Evolutionary conservation across 2,329 filamentous ascomycete genomes (phyloP).

Genomic region (Sphaceloma murrayae): DNA sequence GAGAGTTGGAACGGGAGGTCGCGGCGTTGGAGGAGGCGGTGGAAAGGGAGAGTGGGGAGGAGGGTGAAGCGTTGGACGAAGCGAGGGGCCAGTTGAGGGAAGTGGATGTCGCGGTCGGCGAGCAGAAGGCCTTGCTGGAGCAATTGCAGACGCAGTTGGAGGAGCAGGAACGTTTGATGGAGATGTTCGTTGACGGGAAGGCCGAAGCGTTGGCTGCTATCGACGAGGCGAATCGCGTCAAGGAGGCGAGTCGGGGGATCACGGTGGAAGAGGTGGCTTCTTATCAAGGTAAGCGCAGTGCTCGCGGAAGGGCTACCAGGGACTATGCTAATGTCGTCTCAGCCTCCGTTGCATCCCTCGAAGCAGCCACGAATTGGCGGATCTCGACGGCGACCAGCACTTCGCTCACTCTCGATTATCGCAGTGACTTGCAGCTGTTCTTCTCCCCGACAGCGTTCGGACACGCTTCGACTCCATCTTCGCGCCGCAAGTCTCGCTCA

Average conservation of each 20-base stretch:
- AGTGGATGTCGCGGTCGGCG: slow-evolving; percentile 58
- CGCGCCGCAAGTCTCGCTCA: slow-evolving; percentile 4
- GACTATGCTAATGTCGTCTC: too few relatives aligned
- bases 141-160: slow-evolving; percentile 57
- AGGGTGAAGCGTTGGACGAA: slow-evolving; percentile 65
- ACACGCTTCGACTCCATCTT: slow-evolving; percentile 26
- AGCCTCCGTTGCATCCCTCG: slow-evolving; percentile 58
- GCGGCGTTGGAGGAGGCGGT: slow-evolving; percentile 55
- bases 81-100: slow-evolving; percentile 59
- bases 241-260: slow-evolving; percentile 85
- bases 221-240: slow-evolving; percentile 67
- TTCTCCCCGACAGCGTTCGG: slow-evolving; percentile 57
- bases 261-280: slow-evolving; percentile 68
- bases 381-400: slow-evolving; percentile 52
- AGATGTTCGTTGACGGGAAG: slow-evolving; percentile 56
- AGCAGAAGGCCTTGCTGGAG: slow-evolving; percentile 58
- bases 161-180: slow-evolving; percentile 56
- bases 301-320: too few relatives aligned
- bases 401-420: slow-evolving; percentile 64
- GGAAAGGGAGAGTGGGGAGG: slow-evolving; percentile 65
- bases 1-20: slow-evolving; percentile 47
- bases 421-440: slow-evolving; percentile 60
- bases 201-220: slow-evolving; percentile 63
- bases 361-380: slow-evolving; percentile 60
- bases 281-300: slow-evolving; percentile 60